These are phyloP conservation scores for Geum urbanum DNA, from an alignment of 306 rosid species.

Conservation along the genomic window DNA sequence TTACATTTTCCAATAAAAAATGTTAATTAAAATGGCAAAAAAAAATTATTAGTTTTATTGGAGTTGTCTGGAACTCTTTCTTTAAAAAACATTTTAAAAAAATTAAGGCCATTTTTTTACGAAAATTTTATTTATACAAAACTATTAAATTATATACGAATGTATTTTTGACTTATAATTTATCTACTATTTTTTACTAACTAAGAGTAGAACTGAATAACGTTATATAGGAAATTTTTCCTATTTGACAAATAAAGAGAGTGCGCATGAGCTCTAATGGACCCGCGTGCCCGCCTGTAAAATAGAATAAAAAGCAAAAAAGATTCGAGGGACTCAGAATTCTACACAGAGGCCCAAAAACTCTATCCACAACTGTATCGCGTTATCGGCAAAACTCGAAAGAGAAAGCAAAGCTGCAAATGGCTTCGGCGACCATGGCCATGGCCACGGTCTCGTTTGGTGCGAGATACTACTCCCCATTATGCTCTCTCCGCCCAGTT, in stretches of 20 bases:
- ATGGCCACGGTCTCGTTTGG: slow-evolving; percentile 38
- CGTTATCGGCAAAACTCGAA: neutral
- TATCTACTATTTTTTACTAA: too few species aligned
- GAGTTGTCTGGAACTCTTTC: too few species aligned
- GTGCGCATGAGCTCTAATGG: neutral
- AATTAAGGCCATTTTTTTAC: too few species aligned
- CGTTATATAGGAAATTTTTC: too few species aligned
- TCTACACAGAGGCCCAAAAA: neutral
- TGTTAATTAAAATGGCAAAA: too few species aligned
- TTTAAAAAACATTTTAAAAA: too few species aligned
- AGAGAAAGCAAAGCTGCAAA: slow-evolving; percentile 6
- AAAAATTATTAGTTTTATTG: too few species aligned
- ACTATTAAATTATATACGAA: too few species aligned
- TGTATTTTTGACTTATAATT: too few species aligned
- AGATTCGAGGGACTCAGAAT: slow-evolving; percentile 6
- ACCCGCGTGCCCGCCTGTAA: slow-evolving; percentile 15
- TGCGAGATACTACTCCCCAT: slow-evolving; percentile 21
- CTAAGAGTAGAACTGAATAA: too few species aligned
- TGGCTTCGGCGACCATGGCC: slow-evolving; percentile 52
- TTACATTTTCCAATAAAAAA: too few species aligned
- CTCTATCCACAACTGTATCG: neutral
- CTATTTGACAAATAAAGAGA: neutral
- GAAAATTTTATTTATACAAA: too few species aligned
- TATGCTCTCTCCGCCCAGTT: slow-evolving; percentile 27
- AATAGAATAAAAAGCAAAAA: neutral